These are phyloP conservation scores for Phanerodontia chrysosporium DNA, from an alignment of 768 basidiomycete species.

Conservation along the genomic window DNA sequence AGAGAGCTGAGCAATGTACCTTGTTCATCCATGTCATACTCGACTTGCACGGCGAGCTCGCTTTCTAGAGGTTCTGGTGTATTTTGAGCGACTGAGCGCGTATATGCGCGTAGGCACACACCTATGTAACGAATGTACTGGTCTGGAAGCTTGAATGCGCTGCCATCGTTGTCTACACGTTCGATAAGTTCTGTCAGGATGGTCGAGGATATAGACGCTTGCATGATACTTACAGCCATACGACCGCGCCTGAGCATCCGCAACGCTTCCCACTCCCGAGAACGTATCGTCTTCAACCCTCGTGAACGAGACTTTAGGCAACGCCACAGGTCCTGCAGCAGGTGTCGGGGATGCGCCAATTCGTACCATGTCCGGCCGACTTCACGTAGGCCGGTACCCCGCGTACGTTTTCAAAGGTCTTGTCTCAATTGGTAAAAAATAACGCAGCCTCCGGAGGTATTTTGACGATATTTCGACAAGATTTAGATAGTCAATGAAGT, in stretches of 20 bases:
- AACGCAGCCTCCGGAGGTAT: no score
- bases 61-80: conserved; percentile 81
- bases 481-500: no score
- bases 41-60: conserved; percentile 89
- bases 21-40: conserved; percentile 99
- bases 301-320: conserved; percentile 68
- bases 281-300: conserved; percentile 57
- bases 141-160: conserved; percentile 71
- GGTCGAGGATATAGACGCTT: neutral
- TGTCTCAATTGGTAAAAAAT: no score
- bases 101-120: neutral
- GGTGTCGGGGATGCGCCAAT: conserved; percentile 35
- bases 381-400: neutral
- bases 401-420: neutral
- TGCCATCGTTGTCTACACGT: conserved; percentile 55
- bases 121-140: conserved; percentile 92
- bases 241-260: conserved; percentile 56
- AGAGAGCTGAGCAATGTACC: conserved; percentile 40
- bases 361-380: conserved; percentile 30
- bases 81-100: neutral
- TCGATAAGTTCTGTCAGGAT: neutral
- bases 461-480: no score
- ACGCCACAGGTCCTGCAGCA: conserved; percentile 15
- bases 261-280: conserved; percentile 58
- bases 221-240: conserved; percentile 67